Base-by-base conservation (phyloP, 352 stramenopile species). In the Globisporangium heterothallicum region DNA sequence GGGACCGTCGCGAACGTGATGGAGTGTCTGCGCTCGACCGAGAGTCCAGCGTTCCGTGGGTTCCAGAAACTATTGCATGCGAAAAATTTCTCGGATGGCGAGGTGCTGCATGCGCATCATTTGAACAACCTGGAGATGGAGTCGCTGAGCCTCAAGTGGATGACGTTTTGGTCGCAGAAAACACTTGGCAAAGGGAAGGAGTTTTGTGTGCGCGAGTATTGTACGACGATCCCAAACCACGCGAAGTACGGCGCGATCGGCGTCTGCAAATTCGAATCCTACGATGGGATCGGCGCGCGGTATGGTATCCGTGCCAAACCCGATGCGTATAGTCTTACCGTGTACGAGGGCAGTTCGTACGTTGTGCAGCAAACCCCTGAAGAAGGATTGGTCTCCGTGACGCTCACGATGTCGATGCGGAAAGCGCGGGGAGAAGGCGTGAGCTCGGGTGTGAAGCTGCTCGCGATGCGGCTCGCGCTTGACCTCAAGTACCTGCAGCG, bases 121-220 rank as follows among this genome's bases (percentile, higher is more conserved):
- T 54, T 45, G 10, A 43, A 49, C 10, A 69, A 74, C 55, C 26
- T 52, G 21, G 57, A 69, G 50, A 50, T 63, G 40, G 82, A 92
- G 61, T 88, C 75, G 30, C 71, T 94, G 53, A 74, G 79, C 53
- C 64, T 94, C 56, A 94, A 94, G 61, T 94, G 84, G 84, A 58
- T 87, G 49, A 82, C 84, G 34, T 78, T 84, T 52, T 86, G 74
- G 34, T 85, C 84, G 1, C 75, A 72, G 30, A 92, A 88, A 56
- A 84, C 80, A 42, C 66, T 94, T 19, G 78, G 79, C 10, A 76
- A 76, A 27, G 78, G 75, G 41, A 94, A 94, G 44, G 81, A 94
- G 55, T 86, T 94, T 29, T 86, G 76, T 49, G 64, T 87, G 36
- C 79, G 81, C 25, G 84, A 94, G 57, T 94, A 92, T 52, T 89